phyloP scores from a whole-genome alignment of 1,284 basidiomycete species.

The Grifola frondosa region DNA sequence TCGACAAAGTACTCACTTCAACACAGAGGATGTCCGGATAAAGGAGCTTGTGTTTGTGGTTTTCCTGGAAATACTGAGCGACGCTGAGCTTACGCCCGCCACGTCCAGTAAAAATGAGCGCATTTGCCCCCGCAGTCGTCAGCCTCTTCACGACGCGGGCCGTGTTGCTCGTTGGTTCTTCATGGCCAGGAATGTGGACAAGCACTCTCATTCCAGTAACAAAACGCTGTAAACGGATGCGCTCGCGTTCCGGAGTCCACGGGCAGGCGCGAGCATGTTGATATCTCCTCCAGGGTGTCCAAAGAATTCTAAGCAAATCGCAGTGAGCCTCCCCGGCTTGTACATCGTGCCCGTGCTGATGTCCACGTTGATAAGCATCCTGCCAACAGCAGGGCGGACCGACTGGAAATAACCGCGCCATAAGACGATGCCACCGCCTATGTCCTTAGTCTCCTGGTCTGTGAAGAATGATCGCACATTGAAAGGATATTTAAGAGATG shows the following conservation, averaged over 20 bases:
- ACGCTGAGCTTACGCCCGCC: conserved; percentile 56
- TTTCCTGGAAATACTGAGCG: conserved; percentile 56
- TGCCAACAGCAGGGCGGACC: conserved; percentile 63
- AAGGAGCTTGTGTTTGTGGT: conserved; percentile 49
- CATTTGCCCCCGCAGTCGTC: conserved; percentile 47
- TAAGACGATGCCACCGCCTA: conserved; percentile 65
- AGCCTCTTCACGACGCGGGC: conserved; percentile 51
- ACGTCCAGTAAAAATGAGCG: conserved; percentile 51
- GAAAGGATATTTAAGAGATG: conserved; percentile 67
- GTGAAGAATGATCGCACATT: conserved; percentile 79
- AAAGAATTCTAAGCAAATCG: conserved; percentile 58
- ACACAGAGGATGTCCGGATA: conserved; percentile 62
- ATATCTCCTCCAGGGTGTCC: conserved; percentile 35
- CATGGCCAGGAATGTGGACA: conserved; percentile 36
- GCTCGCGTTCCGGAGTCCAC: conserved; percentile 56
- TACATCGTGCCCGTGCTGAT: conserved; percentile 79
- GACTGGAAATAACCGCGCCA: conserved; percentile 81
- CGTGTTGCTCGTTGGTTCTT: conserved; percentile 3
- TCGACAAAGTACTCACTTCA: conserved; percentile 48
- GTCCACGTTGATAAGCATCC: conserved; percentile 75
- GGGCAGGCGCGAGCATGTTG: conserved; percentile 40
- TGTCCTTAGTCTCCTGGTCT: conserved; percentile 57
- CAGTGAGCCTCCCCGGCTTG: conserved; percentile 48
- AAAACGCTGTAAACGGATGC: conserved; percentile 60
- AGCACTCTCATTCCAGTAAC: conserved; percentile 55